These are phyloP conservation scores for Pterocarpus santalinus DNA, from an alignment of 306 rosid genomes.

Conservation along the genomic window DNA sequence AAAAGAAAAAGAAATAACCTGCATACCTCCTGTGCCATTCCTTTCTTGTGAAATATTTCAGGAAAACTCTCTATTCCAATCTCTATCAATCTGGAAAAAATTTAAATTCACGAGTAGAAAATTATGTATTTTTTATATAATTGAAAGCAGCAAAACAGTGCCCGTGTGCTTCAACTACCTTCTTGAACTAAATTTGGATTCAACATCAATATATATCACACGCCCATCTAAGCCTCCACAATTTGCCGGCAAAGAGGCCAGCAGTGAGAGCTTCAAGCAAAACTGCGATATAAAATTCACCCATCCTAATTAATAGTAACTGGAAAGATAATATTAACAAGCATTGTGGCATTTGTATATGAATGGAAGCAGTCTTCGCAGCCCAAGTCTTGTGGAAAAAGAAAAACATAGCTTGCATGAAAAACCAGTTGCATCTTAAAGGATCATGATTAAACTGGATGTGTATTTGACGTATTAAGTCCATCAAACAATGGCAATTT, in stretches of 20 bases:
- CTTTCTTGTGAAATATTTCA: constrained; percentile 78
- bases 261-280: constrained; percentile 90
- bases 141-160: constrained; percentile 29
- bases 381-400: not conserved
- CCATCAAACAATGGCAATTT: not conserved
- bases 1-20: constrained; percentile 9
- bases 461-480: no score
- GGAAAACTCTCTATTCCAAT: constrained; percentile 87
- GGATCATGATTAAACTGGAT: not conserved
- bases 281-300: constrained; percentile 62
- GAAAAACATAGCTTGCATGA: not conserved
- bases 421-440: no score
- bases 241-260: constrained; percentile 71
- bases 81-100: constrained; percentile 76
- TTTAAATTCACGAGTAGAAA: constrained; percentile 4
- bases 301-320: constrained; percentile 35
- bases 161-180: constrained; percentile 58
- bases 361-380: no score
- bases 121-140: not conserved
- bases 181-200: constrained; percentile 86
- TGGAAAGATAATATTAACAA: not conserved
- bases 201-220: constrained; percentile 86
- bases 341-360: no score
- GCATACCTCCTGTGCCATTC: constrained; percentile 88
- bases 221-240: constrained; percentile 88